These are phyloP conservation scores for Boletus subparvulus DNA, from an alignment of 768 basidiomycete species.

Conservation along the genomic window DNA sequence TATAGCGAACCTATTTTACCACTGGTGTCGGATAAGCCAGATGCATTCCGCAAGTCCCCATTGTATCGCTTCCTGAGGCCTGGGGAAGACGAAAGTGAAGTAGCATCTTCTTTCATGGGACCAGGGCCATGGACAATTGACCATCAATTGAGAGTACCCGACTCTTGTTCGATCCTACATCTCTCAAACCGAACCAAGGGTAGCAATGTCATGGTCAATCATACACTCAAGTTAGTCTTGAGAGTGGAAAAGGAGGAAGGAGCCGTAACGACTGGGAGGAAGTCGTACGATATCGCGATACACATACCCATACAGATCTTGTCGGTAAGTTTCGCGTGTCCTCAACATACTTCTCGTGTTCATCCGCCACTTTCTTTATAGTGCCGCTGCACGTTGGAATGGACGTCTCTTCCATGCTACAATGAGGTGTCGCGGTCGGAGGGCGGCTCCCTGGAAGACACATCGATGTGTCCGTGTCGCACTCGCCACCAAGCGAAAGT, in stretches of 20 bases:
- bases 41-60: conserved; percentile 67
- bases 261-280: conserved; percentile 68
- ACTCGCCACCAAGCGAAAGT: conserved; percentile 11
- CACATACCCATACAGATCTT: conserved; percentile 85
- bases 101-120: conserved; percentile 63
- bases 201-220: conserved; percentile 72
- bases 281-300: conserved; percentile 84
- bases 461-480: conserved; percentile 46
- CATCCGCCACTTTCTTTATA: conserved; percentile 25
- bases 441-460: conserved; percentile 3
- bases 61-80: conserved; percentile 50
- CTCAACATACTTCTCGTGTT: neutral
- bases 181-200: conserved; percentile 64
- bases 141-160: conserved; percentile 66
- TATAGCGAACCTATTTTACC: conserved; percentile 69
- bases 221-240: conserved; percentile 78
- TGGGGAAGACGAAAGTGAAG: conserved; percentile 53
- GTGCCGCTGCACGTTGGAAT: conserved; percentile 83
- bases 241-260: conserved; percentile 78
- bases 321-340: conserved; percentile 54
- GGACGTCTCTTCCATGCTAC: conserved; percentile 78
- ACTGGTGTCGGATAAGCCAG: conserved; percentile 64
- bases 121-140: conserved; percentile 88
- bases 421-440: conserved; percentile 35
- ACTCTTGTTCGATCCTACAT: conserved; percentile 57